These are phyloP conservation scores for Pyrus bretschneideri DNA, from an alignment of 306 rosid genomes.

Conservation along the genomic window DNA sequence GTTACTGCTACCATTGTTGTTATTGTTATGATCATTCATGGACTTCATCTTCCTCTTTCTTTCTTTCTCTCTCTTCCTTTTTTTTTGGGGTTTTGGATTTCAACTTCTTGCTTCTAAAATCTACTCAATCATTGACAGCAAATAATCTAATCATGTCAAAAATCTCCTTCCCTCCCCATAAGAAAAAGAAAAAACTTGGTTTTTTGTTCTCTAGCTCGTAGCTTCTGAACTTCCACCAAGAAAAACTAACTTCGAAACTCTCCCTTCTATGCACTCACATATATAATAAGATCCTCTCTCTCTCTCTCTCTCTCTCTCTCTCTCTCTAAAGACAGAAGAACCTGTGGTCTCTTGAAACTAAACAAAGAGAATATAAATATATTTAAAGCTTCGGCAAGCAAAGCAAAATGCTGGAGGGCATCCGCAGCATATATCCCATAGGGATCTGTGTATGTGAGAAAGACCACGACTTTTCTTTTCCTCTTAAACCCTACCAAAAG, in stretches of 20 bases:
- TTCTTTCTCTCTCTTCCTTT: slow-evolving; percentile 3
- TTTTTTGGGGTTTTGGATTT: not conserved
- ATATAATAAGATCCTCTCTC: slow-evolving; percentile 2
- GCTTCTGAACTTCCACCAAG: slow-evolving; percentile 8
- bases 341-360: slow-evolving; percentile 61
- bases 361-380: slow-evolving; percentile 73
- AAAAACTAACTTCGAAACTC: not conserved
- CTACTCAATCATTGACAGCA: slow-evolving; percentile 49
- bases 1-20: slow-evolving; percentile 17
- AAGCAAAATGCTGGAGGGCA: slow-evolving; percentile 48
- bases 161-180: slow-evolving; percentile 11
- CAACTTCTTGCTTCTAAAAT: not conserved
- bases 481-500: slow-evolving; percentile 36
- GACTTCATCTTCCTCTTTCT: slow-evolving; percentile 48
- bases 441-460: slow-evolving; percentile 92
- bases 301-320: not conserved
- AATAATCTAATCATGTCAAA: slow-evolving; percentile 50
- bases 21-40: slow-evolving; percentile 41
- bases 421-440: slow-evolving; percentile 58
- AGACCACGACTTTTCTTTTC: slow-evolving; percentile 43
- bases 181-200: slow-evolving; percentile 7
- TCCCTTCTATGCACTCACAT: slow-evolving; percentile 15
- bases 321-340: slow-evolving; percentile 28
- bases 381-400: slow-evolving; percentile 7
- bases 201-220: slow-evolving; percentile 26